phyloP scores from a whole-genome alignment of 2,329 filamentous ascomycete genomes.

The Xylariaceae sp. region DNA sequence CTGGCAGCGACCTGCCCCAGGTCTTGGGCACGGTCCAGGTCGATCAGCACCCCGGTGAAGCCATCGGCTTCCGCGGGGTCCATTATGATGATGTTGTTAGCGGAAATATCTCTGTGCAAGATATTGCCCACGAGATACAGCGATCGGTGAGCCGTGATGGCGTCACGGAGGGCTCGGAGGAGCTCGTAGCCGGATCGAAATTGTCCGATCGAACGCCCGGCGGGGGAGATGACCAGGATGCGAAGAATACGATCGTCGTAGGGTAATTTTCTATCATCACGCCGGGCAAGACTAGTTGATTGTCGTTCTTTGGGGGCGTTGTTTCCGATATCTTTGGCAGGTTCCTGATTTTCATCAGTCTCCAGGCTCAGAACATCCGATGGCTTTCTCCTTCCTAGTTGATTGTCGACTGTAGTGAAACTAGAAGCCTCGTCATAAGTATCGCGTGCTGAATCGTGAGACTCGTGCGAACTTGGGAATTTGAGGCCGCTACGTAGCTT shows the following conservation, averaged over 20 bases:
- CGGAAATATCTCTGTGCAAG: slow-evolving; percentile 16
- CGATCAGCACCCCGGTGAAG: slow-evolving; percentile 15
- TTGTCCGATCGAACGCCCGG: neutral
- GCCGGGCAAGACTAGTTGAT: neutral
- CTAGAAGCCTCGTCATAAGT: neutral
- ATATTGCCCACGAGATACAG: slow-evolving; percentile 12
- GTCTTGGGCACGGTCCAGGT: slow-evolving; percentile 11
- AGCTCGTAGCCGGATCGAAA: slow-evolving; percentile 5
- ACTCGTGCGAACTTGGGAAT: neutral
- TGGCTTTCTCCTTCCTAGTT: neutral
- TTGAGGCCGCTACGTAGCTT: slow-evolving; percentile 1
- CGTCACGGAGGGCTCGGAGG: slow-evolving; percentile 9
- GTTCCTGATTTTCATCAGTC: neutral
- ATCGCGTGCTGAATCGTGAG: neutral
- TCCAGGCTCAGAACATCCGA: neutral
- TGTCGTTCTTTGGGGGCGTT: neutral
- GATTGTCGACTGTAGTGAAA: neutral
- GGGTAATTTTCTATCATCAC: neutral
- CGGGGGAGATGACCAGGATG: neutral
- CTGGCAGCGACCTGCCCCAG: neutral
- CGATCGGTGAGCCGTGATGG: slow-evolving; percentile 11
- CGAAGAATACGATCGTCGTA: slow-evolving; percentile 3
- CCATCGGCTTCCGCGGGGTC: neutral
- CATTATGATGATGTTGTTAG: slow-evolving; percentile 15
- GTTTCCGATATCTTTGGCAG: neutral